A percentile compares a stretch with the other conserved stretches of the same genome.
Conservation (phyloP, 75 land plant genomes). For the Picea glauca region DNA sequence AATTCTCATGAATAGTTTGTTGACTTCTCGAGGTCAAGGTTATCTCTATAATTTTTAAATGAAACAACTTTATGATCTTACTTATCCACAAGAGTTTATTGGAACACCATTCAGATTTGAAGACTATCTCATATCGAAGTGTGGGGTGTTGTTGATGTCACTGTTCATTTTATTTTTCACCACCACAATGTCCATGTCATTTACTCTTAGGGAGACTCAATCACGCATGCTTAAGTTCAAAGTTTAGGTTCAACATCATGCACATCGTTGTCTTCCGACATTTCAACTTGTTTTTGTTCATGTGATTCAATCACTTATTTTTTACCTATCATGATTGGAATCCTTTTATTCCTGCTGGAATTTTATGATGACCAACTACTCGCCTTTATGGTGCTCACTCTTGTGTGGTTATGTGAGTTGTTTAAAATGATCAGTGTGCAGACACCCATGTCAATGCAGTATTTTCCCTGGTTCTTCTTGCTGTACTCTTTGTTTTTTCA, state of each 20-base stretch:
- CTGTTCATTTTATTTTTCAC: slow-evolving; percentile 94
- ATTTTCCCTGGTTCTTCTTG: slow-evolving; percentile 94
- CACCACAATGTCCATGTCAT: slow-evolving; percentile 98
- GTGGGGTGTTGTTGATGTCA: slow-evolving; percentile 95
- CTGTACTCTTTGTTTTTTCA: slow-evolving; percentile 96
- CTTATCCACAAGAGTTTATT: no score
- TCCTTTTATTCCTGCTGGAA: slow-evolving; percentile 92
- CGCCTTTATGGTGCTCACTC: slow-evolving; percentile 94
- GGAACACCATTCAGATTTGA: slow-evolving; percentile 13
- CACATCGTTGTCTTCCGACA: slow-evolving; percentile 94
- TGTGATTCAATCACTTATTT: slow-evolving; percentile 95
- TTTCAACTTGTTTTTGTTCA: slow-evolving; percentile 95
- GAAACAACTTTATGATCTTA: not conserved
- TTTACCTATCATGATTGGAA: slow-evolving; percentile 99
- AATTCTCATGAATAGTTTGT: slow-evolving; percentile 89
- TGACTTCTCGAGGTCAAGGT: slow-evolving; percentile 85
- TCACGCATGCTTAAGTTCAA: slow-evolving; percentile 99
- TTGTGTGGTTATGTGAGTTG: slow-evolving; percentile 87
- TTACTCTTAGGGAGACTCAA: slow-evolving; percentile 95
- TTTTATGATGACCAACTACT: slow-evolving; percentile 98
- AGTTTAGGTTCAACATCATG: slow-evolving; percentile 99
- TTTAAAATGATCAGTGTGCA: slow-evolving; percentile 94
- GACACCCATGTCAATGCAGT: slow-evolving; percentile 93
- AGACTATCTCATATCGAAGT: slow-evolving; percentile 92
- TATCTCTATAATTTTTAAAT: no score